These are phyloP conservation scores for Nothomitra cinnamomea DNA, from an alignment of 2,329 filamentous ascomycete species.

Conservation along the genomic window DNA sequence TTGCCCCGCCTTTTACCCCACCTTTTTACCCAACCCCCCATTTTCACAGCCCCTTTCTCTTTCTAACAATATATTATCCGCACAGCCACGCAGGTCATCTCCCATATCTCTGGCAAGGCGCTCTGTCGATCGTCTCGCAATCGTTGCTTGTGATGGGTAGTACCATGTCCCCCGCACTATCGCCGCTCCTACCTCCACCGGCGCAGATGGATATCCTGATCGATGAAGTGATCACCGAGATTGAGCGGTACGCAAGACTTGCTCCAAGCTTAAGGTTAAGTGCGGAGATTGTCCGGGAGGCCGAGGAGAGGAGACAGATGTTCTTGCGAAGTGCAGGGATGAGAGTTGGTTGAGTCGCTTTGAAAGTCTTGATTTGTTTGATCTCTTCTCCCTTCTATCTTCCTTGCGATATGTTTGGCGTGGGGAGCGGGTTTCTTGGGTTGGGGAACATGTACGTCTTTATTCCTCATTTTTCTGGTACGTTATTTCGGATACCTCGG, in stretches of 20 bases:
- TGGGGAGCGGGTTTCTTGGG: too few species aligned
- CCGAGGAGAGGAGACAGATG: slow-evolving; percentile 52
- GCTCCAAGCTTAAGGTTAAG: slow-evolving; percentile 60
- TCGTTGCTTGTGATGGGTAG: slow-evolving; percentile 71
- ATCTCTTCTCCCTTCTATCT: too few species aligned
- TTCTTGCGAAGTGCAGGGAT: slow-evolving; percentile 21
- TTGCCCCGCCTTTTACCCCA: slow-evolving; percentile 2
- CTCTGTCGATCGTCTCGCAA: slow-evolving; percentile 68
- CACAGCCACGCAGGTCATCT: slow-evolving; percentile 62
- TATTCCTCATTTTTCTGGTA: too few species aligned
- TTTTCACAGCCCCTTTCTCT: background rate
- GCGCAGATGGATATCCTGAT: slow-evolving; percentile 56
- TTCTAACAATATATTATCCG: slow-evolving; percentile 6
- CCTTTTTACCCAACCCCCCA: background rate
- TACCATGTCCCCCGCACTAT: slow-evolving; percentile 60
- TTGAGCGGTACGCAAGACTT: slow-evolving; percentile 55
- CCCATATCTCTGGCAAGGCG: slow-evolving; percentile 74
- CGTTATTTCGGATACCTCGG: too few species aligned
- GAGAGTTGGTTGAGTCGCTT: too few species aligned
- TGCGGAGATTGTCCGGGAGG: slow-evolving; percentile 68
- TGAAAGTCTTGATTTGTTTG: too few species aligned
- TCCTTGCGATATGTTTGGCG: too few species aligned
- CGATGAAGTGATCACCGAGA: slow-evolving; percentile 57
- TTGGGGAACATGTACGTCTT: too few species aligned
- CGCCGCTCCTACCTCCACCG: slow-evolving; percentile 41